These are phyloP conservation scores for Prunus padus DNA, from an alignment of 306 rosid species.

Conservation along the genomic window DNA sequence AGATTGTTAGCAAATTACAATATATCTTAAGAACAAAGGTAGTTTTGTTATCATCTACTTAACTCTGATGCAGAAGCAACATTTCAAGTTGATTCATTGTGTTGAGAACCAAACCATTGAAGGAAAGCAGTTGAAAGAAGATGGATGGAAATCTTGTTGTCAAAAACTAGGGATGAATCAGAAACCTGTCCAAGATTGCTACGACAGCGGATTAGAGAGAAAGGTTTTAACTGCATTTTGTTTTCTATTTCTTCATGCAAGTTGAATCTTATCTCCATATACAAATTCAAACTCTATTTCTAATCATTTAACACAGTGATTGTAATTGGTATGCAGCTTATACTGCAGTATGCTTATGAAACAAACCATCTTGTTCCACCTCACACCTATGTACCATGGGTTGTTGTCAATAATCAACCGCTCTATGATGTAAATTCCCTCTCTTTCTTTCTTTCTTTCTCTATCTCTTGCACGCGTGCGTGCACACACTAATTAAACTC, in stretches of 20 bases:
- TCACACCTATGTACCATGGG: conserved; percentile 51
- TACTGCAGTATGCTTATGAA: conserved; percentile 30
- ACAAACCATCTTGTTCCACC: conserved; percentile 34
- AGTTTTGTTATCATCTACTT: not conserved
- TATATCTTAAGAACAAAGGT: not conserved
- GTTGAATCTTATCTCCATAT: not conserved
- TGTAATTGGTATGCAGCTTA: conserved; percentile 37
- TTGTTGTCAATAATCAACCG: conserved; percentile 47
- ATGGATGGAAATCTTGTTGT: conserved; percentile 8
- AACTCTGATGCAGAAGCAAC: conserved; percentile 38
- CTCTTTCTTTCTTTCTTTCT: not conserved
- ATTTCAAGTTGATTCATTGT: conserved; percentile 62
- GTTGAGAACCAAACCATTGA: conserved; percentile 47
- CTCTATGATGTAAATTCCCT: conserved; percentile 33
- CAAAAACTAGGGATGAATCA: not conserved
- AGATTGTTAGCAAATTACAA: not conserved
- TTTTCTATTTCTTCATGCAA: not conserved
- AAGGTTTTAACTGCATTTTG: conserved; percentile 22
- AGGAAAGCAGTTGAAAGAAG: conserved; percentile 26
- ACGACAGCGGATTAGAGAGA: conserved; percentile 58
- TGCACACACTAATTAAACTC: not conserved
- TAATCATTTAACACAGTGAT: not conserved
- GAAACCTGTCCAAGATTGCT: conserved; percentile 42
- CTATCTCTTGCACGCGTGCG: not conserved
- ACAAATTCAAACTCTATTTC: not conserved